These are phyloP conservation scores for Zasmidium citrigriseum DNA, from an alignment of 2,329 filamentous ascomycete species.

Conservation along the genomic window DNA sequence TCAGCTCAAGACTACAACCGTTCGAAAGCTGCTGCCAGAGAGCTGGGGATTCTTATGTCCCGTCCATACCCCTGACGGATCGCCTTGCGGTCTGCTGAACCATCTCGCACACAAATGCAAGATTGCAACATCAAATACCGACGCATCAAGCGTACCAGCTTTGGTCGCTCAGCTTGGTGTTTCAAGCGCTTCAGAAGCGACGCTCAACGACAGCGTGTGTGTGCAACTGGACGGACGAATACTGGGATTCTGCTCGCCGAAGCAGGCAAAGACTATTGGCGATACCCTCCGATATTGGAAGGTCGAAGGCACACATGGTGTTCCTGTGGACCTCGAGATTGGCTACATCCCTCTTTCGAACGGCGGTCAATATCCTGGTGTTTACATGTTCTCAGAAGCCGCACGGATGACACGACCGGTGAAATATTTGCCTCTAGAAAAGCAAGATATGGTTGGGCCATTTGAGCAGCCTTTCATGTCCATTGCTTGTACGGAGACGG, in stretches of 20 bases:
- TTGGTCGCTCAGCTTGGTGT: constrained; percentile 80
- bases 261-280: constrained; percentile 76
- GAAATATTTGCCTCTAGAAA: constrained; percentile 85
- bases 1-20: constrained; percentile 93
- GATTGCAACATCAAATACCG: constrained; percentile 73
- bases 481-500: constrained; percentile 85
- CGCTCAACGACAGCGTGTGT: constrained; percentile 78
- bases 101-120: constrained; percentile 94
- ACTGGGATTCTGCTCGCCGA: constrained; percentile 84
- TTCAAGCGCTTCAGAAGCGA: constrained; percentile 72
- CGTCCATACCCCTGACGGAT: constrained; percentile 94
- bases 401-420: constrained; percentile 88
- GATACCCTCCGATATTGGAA: constrained; percentile 95
- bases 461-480: constrained; percentile 99
- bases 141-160: constrained; percentile 72
- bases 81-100: constrained; percentile 90
- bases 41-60: constrained; percentile 98
- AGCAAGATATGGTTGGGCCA: constrained; percentile 84
- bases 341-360: constrained; percentile 86
- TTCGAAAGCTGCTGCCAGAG: constrained; percentile 91
- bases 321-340: constrained; percentile 85
- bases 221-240: constrained; percentile 90
- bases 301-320: constrained; percentile 77
- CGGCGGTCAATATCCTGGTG: constrained; percentile 91
- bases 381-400: constrained; percentile 88